These are phyloP conservation scores for Rhexocercosporidium sp. DNA, from an alignment of 2,329 filamentous ascomycete genomes.

Conservation along the genomic window DNA sequence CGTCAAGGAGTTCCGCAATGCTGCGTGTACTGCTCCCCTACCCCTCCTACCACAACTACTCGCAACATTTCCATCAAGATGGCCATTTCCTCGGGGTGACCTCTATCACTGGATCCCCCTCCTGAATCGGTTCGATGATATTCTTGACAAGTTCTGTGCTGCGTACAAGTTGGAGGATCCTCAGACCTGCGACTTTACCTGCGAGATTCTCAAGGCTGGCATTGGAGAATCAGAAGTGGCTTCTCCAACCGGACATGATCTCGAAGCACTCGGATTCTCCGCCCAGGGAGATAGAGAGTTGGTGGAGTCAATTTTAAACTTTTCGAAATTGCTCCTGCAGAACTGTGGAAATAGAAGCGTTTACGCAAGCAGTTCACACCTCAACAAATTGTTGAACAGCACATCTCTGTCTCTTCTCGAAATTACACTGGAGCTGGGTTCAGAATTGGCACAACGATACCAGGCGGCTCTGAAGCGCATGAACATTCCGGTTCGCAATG, in stretches of 20 bases:
- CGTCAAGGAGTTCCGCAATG: slow-evolving; percentile 79
- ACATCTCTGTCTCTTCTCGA: slow-evolving; percentile 81
- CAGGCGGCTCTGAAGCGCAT: slow-evolving; percentile 85
- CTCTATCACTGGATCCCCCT: slow-evolving; percentile 98
- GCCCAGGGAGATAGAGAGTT: slow-evolving; percentile 81
- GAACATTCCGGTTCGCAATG: slow-evolving; percentile 64
- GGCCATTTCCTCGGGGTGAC: slow-evolving; percentile 95
- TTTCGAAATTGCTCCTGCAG: slow-evolving; percentile 86
- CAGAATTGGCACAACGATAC: slow-evolving; percentile 90
- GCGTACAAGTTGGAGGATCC: slow-evolving; percentile 82
- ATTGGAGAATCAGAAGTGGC: slow-evolving; percentile 48
- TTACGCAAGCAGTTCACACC: slow-evolving; percentile 88
- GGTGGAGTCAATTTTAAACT: slow-evolving; percentile 79
- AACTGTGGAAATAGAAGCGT: slow-evolving; percentile 97
- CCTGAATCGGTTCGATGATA: slow-evolving; percentile 89
- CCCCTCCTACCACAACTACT: slow-evolving; percentile 80
- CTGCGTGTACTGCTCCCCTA: slow-evolving; percentile 70
- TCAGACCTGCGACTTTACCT: slow-evolving; percentile 77
- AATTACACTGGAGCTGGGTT: slow-evolving; percentile 77
- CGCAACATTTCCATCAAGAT: slow-evolving; percentile 80
- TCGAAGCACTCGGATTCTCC: slow-evolving; percentile 67
- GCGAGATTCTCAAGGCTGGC: slow-evolving; percentile 62
- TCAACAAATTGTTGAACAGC: slow-evolving; percentile 88
- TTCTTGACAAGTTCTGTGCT: slow-evolving; percentile 80
- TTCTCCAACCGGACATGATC: slow-evolving; percentile 51